Evolutionary conservation across 2,329 filamentous ascomycete genomes (phyloP).

Genomic region (Xylariaceae sp.): DNA sequence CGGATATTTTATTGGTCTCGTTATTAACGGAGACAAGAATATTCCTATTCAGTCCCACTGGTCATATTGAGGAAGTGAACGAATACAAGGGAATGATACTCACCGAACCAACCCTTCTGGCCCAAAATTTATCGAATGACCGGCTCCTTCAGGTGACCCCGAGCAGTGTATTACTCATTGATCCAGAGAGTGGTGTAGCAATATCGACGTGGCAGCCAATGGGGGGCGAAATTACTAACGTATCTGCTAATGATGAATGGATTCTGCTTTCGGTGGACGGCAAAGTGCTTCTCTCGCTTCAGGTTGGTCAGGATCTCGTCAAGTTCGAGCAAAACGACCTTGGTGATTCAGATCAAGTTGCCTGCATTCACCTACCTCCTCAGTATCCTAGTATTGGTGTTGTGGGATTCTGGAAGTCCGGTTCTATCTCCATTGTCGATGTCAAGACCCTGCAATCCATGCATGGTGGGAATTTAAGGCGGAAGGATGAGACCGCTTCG

Average conservation of each 20-base stretch:
- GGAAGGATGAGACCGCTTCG: conserved; percentile 62
- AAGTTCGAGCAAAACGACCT: conserved; percentile 58
- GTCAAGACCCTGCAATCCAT: conserved; percentile 62
- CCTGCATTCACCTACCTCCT: conserved; percentile 73
- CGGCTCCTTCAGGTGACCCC: conserved; percentile 74
- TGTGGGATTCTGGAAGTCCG: conserved; percentile 83
- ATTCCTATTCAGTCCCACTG: conserved; percentile 69
- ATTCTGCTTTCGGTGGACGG: conserved; percentile 74
- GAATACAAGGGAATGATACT: conserved; percentile 66
- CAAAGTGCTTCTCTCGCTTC: conserved; percentile 64
- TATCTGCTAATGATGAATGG: conserved; percentile 66
- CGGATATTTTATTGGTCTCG: conserved; percentile 73
- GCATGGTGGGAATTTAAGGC: conserved; percentile 58
- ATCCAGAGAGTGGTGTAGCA: conserved; percentile 53
- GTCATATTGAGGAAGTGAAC: conserved; percentile 83
- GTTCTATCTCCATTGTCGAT: conserved; percentile 69
- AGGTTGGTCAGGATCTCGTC: conserved; percentile 55
- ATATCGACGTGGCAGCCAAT: conserved; percentile 55
- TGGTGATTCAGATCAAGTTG: conserved; percentile 68
- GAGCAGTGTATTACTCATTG: conserved; percentile 56
- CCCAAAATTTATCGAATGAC: conserved; percentile 58
- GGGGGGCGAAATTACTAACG: conserved; percentile 65
- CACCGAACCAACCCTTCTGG: conserved; percentile 67
- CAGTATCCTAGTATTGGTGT: conserved; percentile 64
- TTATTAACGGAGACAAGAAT: conserved; percentile 79